Conservation (phyloP, 805 yeast species). For the Yamadazyma sp. region DNA sequence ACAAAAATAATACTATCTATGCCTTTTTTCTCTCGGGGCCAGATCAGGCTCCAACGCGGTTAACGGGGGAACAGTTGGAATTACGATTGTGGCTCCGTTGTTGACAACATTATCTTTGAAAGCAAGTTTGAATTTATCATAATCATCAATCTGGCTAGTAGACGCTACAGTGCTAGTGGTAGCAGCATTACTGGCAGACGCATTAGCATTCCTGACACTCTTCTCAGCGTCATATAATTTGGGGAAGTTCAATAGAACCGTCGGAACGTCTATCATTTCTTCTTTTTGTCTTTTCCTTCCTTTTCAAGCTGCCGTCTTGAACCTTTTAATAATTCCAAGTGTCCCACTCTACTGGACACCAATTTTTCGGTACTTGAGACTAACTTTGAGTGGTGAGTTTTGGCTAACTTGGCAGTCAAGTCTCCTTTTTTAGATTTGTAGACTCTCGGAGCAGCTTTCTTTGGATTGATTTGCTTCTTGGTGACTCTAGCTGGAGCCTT, state of each 20-base stretch:
- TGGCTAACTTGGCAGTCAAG: slow-evolving; percentile 53
- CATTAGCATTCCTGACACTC: no score
- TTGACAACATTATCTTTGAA: slow-evolving; percentile 8
- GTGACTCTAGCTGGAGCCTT: slow-evolving; percentile 56
- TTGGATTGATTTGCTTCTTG: slow-evolving; percentile 62
- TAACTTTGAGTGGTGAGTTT: slow-evolving; percentile 55
- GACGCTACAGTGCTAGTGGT: no score
- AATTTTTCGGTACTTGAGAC: slow-evolving; percentile 74
- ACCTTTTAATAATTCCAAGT: slow-evolving; percentile 86
- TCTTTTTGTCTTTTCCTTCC: slow-evolving; percentile 39
- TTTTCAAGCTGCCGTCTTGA: slow-evolving; percentile 81
- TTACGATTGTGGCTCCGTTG: background rate
- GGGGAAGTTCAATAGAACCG: slow-evolving; percentile 4
- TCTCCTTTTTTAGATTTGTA: slow-evolving; percentile 66
- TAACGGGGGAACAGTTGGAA: slow-evolving; percentile 15
- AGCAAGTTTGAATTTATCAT: background rate
- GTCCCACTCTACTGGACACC: slow-evolving; percentile 89
- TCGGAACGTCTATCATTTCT: slow-evolving; percentile 10
- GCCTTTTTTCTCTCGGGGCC: slow-evolving; percentile 3
- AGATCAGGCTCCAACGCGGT: slow-evolving; percentile 15
- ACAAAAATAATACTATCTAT: background rate
- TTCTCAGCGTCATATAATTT: background rate
- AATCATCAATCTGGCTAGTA: no score
- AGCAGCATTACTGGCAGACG: no score
- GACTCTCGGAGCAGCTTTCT: slow-evolving; percentile 70